Evolutionary conservation across 208 protist genomes (phyloP).

Genomic region (Crithidia thermophila): DNA sequence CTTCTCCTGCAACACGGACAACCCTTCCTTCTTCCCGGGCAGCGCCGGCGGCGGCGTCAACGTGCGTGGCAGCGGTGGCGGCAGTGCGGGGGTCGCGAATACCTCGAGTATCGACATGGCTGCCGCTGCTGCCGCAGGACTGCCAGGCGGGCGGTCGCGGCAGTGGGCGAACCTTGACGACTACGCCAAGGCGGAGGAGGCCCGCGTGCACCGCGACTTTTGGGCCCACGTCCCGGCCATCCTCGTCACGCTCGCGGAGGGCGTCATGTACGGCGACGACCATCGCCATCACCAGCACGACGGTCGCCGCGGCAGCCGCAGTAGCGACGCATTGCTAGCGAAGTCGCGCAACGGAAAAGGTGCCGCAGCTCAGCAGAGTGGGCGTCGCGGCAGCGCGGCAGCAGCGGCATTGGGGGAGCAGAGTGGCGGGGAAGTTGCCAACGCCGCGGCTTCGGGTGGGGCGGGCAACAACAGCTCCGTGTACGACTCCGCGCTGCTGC

Average conservation of each 20-base stretch:
- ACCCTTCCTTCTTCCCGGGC: not conserved
- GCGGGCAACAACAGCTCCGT: not conserved
- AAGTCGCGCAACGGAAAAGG: too few species aligned
- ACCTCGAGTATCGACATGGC: not conserved
- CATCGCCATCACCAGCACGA: not conserved
- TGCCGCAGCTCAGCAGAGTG: not conserved
- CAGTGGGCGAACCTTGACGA: slow-evolving; percentile 17
- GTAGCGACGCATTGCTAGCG: not conserved
- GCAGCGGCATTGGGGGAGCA: not conserved
- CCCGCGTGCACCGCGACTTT: slow-evolving; percentile 43
- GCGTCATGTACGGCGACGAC: slow-evolving; percentile 32
- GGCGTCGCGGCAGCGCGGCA: too few species aligned
- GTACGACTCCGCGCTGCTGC: not conserved
- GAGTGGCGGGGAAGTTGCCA: slow-evolving; percentile 8
- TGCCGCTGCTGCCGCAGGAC: not conserved
- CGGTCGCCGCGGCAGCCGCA: too few species aligned
- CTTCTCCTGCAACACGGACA: not conserved
- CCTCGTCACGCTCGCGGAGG: slow-evolving; percentile 36
- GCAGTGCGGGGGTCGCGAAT: not conserved
- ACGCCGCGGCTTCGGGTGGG: too few species aligned
- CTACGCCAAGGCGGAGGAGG: slow-evolving; percentile 23
- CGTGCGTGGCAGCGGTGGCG: not conserved
- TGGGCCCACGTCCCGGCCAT: slow-evolving; percentile 42
- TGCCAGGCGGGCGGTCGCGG: slow-evolving; percentile 4
- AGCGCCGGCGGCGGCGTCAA: not conserved